Evolutionary conservation across 352 stramenopile species (phyloP).

Genomic region (Phytophthora sp.): DNA sequence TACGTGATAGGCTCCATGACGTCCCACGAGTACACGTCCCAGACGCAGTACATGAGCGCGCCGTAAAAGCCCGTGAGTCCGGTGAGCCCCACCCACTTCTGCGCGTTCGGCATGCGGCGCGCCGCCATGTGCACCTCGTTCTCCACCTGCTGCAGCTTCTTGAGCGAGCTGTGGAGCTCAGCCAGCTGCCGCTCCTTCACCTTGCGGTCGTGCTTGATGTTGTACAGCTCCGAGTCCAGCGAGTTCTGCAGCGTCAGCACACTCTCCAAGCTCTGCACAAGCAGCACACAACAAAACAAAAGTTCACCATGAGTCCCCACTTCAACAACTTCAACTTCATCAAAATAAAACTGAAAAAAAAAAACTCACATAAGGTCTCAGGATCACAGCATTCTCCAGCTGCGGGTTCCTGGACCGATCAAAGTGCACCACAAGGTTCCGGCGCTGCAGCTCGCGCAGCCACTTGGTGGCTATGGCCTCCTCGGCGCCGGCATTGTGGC

Average conservation of each 20-base stretch:
- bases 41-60: constrained; percentile 80
- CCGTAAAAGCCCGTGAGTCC: constrained; percentile 75
- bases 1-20: constrained; percentile 92
- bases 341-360: not conserved
- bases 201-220: constrained; percentile 69
- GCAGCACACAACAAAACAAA: not conserved
- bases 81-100: constrained; percentile 74
- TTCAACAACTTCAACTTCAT: not conserved
- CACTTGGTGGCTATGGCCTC: constrained; percentile 78
- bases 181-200: constrained; percentile 57
- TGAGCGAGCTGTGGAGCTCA: constrained; percentile 50
- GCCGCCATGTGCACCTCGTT: constrained; percentile 50
- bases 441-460: constrained; percentile 75
- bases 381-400: constrained; percentile 70
- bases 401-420: constrained; percentile 69
- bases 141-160: constrained; percentile 57
- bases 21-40: constrained; percentile 90
- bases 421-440: constrained; percentile 80
- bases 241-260: constrained; percentile 68
- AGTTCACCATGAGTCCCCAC: constrained; percentile 1
- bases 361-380: constrained; percentile 65
- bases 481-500: constrained; percentile 69
- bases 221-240: constrained; percentile 80
- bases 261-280: constrained; percentile 69
- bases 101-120: constrained; percentile 61